Base-by-base conservation (phyloP, 2,329 filamentous ascomycete genomes). In the Paracoccidioides brasiliensis region DNA sequence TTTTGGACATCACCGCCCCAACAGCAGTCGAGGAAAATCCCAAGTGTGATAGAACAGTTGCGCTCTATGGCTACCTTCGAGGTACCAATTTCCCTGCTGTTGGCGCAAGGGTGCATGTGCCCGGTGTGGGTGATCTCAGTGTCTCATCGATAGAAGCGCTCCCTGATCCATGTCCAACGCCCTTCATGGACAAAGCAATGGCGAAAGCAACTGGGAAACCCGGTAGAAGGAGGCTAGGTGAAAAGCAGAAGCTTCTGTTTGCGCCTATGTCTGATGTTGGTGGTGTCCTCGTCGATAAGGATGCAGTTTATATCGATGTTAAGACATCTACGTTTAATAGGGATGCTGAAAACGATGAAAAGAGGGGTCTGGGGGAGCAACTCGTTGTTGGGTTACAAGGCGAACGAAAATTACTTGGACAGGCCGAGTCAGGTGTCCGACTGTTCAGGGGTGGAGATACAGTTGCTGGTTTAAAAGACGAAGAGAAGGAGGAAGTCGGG, bases 231-330 rank as follows among this genome's bases (percentile, higher is more conserved):
- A 80, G 90, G 56, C 74, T 98, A 12, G 93, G 94, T 37, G 93
- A 98, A 67, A 98, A 97, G 72, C 91, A 98, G 67, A 96, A 96
- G 74, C 82, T 94, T 63, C 75, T 98, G 4, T 94, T 96, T 70
- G 94, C 93, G 2, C 94, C 93, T 38, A 97, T 98, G 91, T 95
- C 90, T 32, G 93, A 98, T 71, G 90, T 95, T 38, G 94, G 90
- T 61, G 93, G 93, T 64, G 81, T 98, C 10, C 84, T 97, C 67
- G 91, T 98, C 53, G 93, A 98, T 62, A 95, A 95, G 58, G 93
- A 98, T 71, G 90, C 91, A 6, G 90, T 98, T 41, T 98, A 95
- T 74, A 96, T 86, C 59, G 81, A 86, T 64, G 73, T 86, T 45
- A 85, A 84, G 67, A 82, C 80, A 12, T 76, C 78, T 33, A 94